Percentiles rank a stretch among this genome's conserved stretches.
These are phyloP conservation scores for Eucalyptus pauciflora DNA, from an alignment of 345 rosid species.

Conservation along the genomic window DNA sequence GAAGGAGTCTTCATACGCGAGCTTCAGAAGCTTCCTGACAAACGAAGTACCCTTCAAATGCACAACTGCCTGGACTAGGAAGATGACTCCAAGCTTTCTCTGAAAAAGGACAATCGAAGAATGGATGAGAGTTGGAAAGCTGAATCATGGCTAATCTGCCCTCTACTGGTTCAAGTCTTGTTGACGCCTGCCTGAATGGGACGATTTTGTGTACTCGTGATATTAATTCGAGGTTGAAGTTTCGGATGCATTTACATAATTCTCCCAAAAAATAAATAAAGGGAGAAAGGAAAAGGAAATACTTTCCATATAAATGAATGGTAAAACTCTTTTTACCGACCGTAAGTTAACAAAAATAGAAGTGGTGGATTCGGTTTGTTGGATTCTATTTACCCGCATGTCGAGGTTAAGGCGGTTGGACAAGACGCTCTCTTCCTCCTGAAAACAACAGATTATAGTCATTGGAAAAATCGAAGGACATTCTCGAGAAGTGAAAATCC, in stretches of 20 bases:
- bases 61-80: background rate
- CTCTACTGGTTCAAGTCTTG: background rate
- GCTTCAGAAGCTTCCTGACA: background rate
- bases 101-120: background rate
- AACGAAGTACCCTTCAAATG: background rate
- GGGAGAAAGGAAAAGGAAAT: too few species aligned
- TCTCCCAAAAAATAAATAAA: too few species aligned
- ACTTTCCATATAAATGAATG: too few species aligned
- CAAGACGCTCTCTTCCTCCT: background rate
- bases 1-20: background rate
- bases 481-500: background rate
- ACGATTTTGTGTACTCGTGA: background rate
- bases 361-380: background rate
- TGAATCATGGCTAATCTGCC: background rate
- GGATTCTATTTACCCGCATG: background rate
- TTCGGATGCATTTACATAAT: too few species aligned
- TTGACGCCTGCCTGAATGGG: background rate
- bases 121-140: background rate
- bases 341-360: too few species aligned
- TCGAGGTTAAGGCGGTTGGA: background rate
- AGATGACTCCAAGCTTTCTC: background rate
- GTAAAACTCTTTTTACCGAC: too few species aligned
- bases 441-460: background rate
- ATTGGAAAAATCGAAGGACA: background rate
- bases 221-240: background rate